A percentile compares a stretch with the other conserved stretches of the same genome.
Evolutionary conservation across 768 basidiomycete genomes (phyloP).

Genomic region (Auricularia cornea): DNA sequence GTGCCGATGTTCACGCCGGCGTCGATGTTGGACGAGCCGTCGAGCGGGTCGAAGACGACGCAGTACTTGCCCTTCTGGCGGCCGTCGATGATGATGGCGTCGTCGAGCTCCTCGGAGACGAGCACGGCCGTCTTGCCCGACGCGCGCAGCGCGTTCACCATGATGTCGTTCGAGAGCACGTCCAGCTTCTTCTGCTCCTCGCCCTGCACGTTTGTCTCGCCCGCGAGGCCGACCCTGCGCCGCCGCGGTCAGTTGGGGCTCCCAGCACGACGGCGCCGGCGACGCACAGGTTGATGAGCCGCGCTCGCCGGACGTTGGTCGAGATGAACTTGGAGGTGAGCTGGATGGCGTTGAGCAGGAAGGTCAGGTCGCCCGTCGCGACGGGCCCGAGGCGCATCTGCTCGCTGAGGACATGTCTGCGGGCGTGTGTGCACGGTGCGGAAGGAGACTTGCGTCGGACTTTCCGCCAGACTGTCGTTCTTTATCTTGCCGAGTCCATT

Average conservation of each 20-base stretch:
- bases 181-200: slow-evolving; percentile 99
- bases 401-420: slow-evolving; percentile 79
- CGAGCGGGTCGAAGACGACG: slow-evolving; percentile 96
- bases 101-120: slow-evolving; percentile 91
- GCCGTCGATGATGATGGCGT: slow-evolving; percentile 85
- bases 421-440: too few species aligned
- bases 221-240: slow-evolving; percentile 89
- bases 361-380: slow-evolving; percentile 89
- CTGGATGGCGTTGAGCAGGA: slow-evolving; percentile 92
- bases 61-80: slow-evolving; percentile 81
- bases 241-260: slow-evolving; percentile 1
- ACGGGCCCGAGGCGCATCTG: slow-evolving; percentile 73
- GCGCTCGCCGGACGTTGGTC: slow-evolving; percentile 93
- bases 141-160: slow-evolving; percentile 93
- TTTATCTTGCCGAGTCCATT: too few species aligned
- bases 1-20: slow-evolving; percentile 98
- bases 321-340: slow-evolving; percentile 96
- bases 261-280: not conserved
- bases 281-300: slow-evolving; percentile 91
- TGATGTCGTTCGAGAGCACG: slow-evolving; percentile 97
- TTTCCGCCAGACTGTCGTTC: too few species aligned
- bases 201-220: slow-evolving; percentile 93
- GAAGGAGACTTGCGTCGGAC: too few species aligned
- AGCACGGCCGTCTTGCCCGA: slow-evolving; percentile 97
- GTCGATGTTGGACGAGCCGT: slow-evolving; percentile 95